Evolutionary conservation across 139 green algal genomes (phyloP).

Genomic region (Picochlorum sp.): DNA sequence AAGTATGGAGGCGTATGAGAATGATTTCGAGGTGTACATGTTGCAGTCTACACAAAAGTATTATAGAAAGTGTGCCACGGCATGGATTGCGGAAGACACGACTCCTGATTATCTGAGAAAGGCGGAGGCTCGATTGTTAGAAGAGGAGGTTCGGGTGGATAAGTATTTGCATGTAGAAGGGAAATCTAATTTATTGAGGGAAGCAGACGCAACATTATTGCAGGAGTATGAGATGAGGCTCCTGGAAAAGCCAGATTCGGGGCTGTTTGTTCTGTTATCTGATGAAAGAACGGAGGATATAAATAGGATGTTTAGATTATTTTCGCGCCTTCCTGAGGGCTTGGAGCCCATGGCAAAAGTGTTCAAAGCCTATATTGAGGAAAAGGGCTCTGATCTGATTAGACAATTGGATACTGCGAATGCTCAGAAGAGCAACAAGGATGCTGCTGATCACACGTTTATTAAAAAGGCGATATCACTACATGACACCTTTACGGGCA

Average conservation of each 20-base stretch:
- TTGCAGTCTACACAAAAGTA: constrained; percentile 68
- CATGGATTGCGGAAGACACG: constrained; percentile 81
- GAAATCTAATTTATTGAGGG: constrained; percentile 79
- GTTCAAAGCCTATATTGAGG: constrained; percentile 90
- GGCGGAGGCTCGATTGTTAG: constrained; percentile 74
- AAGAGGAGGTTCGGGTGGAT: constrained; percentile 86
- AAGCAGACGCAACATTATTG: constrained; percentile 84
- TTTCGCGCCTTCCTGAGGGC: constrained; percentile 81
- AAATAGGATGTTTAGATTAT: constrained; percentile 94
- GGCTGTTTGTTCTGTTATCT: constrained; percentile 74
- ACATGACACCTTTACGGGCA: constrained; percentile 87
- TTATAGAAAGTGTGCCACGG: constrained; percentile 66
- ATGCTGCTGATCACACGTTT: constrained; percentile 79
- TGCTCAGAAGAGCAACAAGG: constrained; percentile 50
- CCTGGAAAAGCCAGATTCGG: constrained; percentile 92
- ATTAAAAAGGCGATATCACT: constrained; percentile 82
- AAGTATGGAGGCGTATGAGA: constrained; percentile 86
- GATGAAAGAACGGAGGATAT: constrained; percentile 96
- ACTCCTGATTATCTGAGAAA: constrained; percentile 97
- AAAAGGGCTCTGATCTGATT: constrained; percentile 80
- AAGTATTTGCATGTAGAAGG: constrained; percentile 85
- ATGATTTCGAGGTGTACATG: constrained; percentile 89
- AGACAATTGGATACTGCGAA: constrained; percentile 58
- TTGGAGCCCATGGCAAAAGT: constrained; percentile 86
- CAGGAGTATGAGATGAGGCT: constrained; percentile 72